phyloP scores from a whole-genome alignment of 1,284 basidiomycete genomes.

The Rhodotorula sp. region DNA sequence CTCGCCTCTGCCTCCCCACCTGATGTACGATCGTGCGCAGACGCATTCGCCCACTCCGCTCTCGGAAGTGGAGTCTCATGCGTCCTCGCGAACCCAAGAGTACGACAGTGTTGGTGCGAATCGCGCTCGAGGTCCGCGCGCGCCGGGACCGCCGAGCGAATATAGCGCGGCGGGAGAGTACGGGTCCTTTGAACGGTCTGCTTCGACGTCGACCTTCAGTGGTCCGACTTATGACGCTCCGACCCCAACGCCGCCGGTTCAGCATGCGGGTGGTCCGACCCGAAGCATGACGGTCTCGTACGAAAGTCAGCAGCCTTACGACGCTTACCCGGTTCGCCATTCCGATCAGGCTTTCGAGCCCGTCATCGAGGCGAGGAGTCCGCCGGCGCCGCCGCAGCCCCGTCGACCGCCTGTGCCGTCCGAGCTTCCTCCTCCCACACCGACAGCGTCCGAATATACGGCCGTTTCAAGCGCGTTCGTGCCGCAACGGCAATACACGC shows the following conservation, averaged over 20 bases:
- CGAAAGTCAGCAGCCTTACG: not conserved
- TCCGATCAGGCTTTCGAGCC: conserved; percentile 12
- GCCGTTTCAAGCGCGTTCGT: not conserved
- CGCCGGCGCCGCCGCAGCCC: not conserved
- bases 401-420: not conserved
- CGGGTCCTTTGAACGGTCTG: conserved; percentile 4
- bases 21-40: not conserved
- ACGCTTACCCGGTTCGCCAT: not conserved
- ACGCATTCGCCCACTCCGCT: not conserved
- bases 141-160: conserved; percentile 1
- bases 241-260: not conserved
- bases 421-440: not conserved
- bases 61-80: not conserved
- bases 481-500: not conserved
- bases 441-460: conserved; percentile 4
- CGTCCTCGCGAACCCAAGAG: not conserved
- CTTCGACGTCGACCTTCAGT: not conserved
- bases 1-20: not conserved
- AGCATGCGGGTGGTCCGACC: not conserved
- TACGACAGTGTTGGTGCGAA: not conserved
- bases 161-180: conserved; percentile 14
- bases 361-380: not conserved
- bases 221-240: too few relatives aligned
- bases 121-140: not conserved
- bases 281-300: conserved; percentile 8